Evolutionary conservation across 192 early-diverging fungal genomes (phyloP).

Genomic region (Entomortierella parvispora): DNA sequence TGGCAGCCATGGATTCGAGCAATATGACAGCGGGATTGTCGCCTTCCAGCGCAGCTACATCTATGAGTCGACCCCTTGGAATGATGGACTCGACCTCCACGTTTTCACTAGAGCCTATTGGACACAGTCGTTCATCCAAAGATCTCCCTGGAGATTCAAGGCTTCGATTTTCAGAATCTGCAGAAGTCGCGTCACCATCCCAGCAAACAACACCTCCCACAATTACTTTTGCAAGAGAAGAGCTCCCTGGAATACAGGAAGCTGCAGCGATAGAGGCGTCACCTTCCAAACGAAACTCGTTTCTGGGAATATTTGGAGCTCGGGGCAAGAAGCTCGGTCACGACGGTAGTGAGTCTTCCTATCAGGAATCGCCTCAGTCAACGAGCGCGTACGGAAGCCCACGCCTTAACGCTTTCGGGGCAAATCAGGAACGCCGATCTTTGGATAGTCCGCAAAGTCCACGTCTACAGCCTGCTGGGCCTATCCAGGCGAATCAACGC

Average conservation of each 20-base stretch:
- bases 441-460: slow-evolving; percentile 29
- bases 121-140: not conserved
- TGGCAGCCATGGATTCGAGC: slow-evolving; percentile 7
- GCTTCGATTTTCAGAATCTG: slow-evolving; percentile 3
- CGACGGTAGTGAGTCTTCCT: not conserved
- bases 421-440: slow-evolving; percentile 22
- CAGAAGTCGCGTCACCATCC: not conserved
- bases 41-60: slow-evolving; percentile 28
- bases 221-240: not conserved
- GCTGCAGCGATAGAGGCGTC: not conserved
- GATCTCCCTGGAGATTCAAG: slow-evolving; percentile 9
- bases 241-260: not conserved
- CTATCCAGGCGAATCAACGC: slow-evolving; percentile 1
- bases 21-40: slow-evolving; percentile 3
- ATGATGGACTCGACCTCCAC: not conserved
- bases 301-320: slow-evolving; percentile 31
- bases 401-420: not conserved
- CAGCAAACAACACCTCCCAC: not conserved
- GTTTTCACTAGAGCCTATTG: slow-evolving; percentile 11
- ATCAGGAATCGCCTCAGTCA: slow-evolving; percentile 28
- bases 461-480: not conserved
- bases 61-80: not conserved
- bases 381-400: slow-evolving; percentile 14
- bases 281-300: slow-evolving; percentile 25
- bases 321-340: slow-evolving; percentile 30